phyloP scores from a whole-genome alignment of 306 rosid genomes.

The Corylus avellana region DNA sequence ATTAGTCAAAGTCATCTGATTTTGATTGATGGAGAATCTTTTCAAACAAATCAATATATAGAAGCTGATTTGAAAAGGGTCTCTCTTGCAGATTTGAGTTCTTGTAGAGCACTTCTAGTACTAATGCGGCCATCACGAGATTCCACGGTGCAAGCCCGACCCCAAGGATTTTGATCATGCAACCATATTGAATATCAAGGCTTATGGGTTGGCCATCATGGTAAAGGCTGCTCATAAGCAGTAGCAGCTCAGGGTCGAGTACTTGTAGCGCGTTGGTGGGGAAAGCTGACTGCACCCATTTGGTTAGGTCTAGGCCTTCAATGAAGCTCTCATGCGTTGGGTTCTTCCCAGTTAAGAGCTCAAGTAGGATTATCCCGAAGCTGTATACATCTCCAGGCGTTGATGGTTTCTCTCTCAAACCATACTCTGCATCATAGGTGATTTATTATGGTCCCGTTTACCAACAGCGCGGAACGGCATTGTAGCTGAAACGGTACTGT shows the following conservation, averaged over 20 bases:
- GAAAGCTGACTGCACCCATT: constrained; percentile 53
- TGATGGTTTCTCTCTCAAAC: constrained; percentile 57
- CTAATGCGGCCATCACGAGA: constrained; percentile 53
- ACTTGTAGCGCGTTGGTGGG: constrained; percentile 36
- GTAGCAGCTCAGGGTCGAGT: constrained; percentile 42
- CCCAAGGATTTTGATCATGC: constrained; percentile 29
- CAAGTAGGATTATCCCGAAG: constrained; percentile 61
- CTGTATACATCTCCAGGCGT: constrained; percentile 73
- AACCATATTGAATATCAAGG: constrained; percentile 7
- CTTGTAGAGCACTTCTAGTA: constrained; percentile 44
- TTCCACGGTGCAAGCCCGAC: constrained; percentile 48
- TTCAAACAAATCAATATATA: neutral
- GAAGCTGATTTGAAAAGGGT: constrained; percentile 28
- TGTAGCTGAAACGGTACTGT: no score
- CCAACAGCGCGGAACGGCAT: no score
- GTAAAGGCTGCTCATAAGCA: neutral
- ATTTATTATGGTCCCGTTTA: no score
- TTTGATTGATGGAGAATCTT: no score
- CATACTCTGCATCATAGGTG: constrained; percentile 53
- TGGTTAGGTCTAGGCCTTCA: no score
- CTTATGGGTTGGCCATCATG: constrained; percentile 14
- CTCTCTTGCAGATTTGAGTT: constrained; percentile 43
- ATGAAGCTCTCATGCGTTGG: constrained; percentile 62
- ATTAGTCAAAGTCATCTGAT: no score
- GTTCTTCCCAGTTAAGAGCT: constrained; percentile 57